phyloP scores from a whole-genome alignment of 768 basidiomycete species.

The Pleurotus tuber-regium region DNA sequence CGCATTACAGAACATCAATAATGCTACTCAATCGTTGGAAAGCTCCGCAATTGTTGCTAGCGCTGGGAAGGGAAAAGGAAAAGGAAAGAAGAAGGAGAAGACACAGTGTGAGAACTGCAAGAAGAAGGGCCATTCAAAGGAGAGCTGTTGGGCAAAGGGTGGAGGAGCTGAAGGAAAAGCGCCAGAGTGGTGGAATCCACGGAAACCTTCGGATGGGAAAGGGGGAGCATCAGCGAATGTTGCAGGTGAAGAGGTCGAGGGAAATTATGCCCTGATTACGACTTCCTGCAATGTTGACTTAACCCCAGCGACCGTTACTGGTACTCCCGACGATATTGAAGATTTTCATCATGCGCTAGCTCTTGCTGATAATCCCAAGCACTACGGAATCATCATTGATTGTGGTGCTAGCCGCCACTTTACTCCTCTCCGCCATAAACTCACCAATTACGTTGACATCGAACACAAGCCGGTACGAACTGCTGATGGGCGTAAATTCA shows the following conservation, averaged over 20 bases:
- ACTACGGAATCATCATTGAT: constrained; percentile 19
- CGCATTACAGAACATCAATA: constrained; percentile 15
- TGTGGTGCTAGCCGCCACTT: constrained; percentile 32
- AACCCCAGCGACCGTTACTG: too few species aligned
- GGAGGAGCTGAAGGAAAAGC: constrained; percentile 27
- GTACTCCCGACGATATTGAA: neutral
- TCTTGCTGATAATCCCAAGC: neutral
- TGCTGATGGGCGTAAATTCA: constrained; percentile 25
- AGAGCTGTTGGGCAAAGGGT: constrained; percentile 24
- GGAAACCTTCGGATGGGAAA: neutral
- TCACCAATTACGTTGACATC: constrained; percentile 23
- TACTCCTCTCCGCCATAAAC: constrained; percentile 22
- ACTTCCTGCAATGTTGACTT: too few species aligned
- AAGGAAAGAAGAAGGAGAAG: neutral
- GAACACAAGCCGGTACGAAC: constrained; percentile 20
- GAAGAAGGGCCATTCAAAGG: constrained; percentile 13
- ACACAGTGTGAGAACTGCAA: constrained; percentile 21
- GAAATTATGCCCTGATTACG: neutral
- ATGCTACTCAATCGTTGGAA: constrained; percentile 16
- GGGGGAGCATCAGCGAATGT: neutral
- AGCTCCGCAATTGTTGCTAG: constrained; percentile 11
- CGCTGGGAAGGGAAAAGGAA: neutral
- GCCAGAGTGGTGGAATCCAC: constrained; percentile 8
- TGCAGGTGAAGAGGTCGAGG: neutral
- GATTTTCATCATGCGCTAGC: neutral